Conservation (phyloP, 345 rosid genomes). For the Sonneratia alba region DNA sequence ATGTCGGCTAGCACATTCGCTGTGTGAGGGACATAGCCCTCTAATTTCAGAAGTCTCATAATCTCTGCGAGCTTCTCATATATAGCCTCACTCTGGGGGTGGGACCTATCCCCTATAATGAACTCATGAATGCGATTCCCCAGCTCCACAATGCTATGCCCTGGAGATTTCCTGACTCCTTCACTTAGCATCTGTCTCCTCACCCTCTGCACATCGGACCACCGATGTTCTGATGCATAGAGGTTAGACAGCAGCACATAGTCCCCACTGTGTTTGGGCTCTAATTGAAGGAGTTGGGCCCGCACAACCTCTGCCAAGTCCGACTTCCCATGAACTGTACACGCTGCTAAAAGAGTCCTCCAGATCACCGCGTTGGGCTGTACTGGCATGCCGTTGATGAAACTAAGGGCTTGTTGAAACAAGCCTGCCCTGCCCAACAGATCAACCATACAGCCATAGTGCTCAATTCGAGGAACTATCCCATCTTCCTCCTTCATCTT, state of each 20-base stretch:
- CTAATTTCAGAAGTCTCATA: slow-evolving; percentile 36
- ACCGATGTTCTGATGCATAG: slow-evolving; percentile 66
- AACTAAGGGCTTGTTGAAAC: slow-evolving; percentile 50
- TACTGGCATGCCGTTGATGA: slow-evolving; percentile 46
- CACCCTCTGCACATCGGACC: slow-evolving; percentile 59
- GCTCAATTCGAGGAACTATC: slow-evolving; percentile 68
- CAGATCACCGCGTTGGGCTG: slow-evolving; percentile 69
- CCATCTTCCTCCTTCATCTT: slow-evolving; percentile 57
- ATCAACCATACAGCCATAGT: slow-evolving; percentile 86
- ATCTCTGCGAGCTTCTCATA: slow-evolving; percentile 51
- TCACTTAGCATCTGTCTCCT: slow-evolving; percentile 48
- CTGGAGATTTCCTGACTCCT: slow-evolving; percentile 62
- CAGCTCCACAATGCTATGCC: slow-evolving; percentile 67
- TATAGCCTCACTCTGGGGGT: slow-evolving; percentile 45
- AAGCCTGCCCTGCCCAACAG: slow-evolving; percentile 71
- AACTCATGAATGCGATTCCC: slow-evolving; percentile 60
- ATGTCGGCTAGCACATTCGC: slow-evolving; percentile 55
- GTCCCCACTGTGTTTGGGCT: slow-evolving; percentile 72
- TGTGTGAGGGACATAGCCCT: slow-evolving; percentile 55
- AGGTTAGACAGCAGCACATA: slow-evolving; percentile 76
- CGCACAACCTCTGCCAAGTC: slow-evolving; percentile 57
- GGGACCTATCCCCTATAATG: slow-evolving; percentile 54
- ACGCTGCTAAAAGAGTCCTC: slow-evolving; percentile 71
- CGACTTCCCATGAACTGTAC: slow-evolving; percentile 50
- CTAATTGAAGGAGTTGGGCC: slow-evolving; percentile 36